Percentiles rank a stretch among this genome's conserved stretches.
Conservation (phyloP, 116 monocot genomes). For the Trichopus zeylanicus region DNA sequence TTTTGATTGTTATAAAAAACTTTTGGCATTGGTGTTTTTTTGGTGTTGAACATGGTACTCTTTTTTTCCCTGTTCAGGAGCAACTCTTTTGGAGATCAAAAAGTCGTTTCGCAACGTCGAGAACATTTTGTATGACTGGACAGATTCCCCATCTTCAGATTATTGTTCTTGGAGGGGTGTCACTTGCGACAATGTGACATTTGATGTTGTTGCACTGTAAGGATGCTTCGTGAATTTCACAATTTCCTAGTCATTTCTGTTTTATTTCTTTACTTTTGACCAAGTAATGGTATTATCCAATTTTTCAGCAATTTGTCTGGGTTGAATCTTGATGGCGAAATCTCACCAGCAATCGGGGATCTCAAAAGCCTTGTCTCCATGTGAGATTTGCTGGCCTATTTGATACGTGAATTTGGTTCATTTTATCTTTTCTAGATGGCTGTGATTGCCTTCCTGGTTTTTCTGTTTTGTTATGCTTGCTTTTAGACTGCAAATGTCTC, state of each 20-base stretch:
- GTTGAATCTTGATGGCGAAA: constrained; percentile 79
- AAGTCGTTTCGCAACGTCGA: constrained; percentile 77
- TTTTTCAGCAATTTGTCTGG: constrained; percentile 73
- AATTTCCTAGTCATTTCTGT: not conserved
- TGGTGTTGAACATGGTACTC: not conserved
- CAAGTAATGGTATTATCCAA: not conserved
- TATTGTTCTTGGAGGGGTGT: constrained; percentile 93
- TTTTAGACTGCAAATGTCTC: not conserved
- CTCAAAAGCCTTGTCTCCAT: constrained; percentile 54
- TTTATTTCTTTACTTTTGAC: not conserved
- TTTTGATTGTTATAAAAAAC: not conserved
- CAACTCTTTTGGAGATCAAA: constrained; percentile 74
- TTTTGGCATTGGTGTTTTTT: not conserved
- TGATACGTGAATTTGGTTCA: no score
- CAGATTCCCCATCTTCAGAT: constrained; percentile 33
- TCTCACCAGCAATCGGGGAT: constrained; percentile 74
- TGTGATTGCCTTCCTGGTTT: not conserved
- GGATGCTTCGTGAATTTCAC: constrained; percentile 8
- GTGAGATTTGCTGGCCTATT: constrained; percentile 23
- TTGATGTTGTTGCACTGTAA: constrained; percentile 75
- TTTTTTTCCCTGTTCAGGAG: constrained; percentile 17
- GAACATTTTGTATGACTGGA: constrained; percentile 73
- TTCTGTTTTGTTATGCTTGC: not conserved
- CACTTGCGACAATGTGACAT: constrained; percentile 76
- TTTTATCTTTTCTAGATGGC: not conserved